These are phyloP conservation scores for Solanum dulcamara DNA, from an alignment of 257 asterid genomes.

Conservation along the genomic window DNA sequence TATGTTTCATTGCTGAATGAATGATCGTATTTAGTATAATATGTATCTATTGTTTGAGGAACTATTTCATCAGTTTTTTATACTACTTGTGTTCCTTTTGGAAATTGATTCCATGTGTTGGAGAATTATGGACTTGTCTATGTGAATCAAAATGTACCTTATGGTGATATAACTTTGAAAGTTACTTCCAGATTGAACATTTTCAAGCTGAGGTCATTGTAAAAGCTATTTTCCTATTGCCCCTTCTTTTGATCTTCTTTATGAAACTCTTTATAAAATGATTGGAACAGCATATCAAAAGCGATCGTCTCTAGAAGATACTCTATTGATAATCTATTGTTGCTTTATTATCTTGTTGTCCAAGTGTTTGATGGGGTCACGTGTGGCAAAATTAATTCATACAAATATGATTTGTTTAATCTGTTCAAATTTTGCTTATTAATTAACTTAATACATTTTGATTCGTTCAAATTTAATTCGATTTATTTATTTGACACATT, in stretches of 20 bases:
- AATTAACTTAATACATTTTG: background rate
- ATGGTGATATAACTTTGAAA: slow-evolving; percentile 33
- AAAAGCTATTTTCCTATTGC: background rate
- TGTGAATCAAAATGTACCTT: slow-evolving; percentile 47
- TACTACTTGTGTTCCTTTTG: background rate
- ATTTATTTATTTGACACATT: background rate
- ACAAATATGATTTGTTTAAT: background rate
- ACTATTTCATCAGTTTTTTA: background rate
- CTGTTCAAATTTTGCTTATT: background rate
- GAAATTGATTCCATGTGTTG: slow-evolving; percentile 36
- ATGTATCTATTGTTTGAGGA: background rate
- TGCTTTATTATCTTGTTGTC: background rate
- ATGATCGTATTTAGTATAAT: background rate
- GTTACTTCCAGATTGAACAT: slow-evolving; percentile 44
- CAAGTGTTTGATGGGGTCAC: background rate
- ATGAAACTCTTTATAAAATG: background rate
- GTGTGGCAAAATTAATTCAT: background rate
- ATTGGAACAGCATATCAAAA: background rate
- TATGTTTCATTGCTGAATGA: background rate
- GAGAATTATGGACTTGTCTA: slow-evolving; percentile 39
- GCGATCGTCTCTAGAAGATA: background rate
- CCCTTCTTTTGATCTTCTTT: too few relatives aligned
- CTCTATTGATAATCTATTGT: background rate
- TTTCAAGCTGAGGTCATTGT: slow-evolving; percentile 13
- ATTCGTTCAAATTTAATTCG: too few relatives aligned